Conservation (phyloP, 2,329 filamentous ascomycete genomes). For the Neocucurbitaria cava region DNA sequence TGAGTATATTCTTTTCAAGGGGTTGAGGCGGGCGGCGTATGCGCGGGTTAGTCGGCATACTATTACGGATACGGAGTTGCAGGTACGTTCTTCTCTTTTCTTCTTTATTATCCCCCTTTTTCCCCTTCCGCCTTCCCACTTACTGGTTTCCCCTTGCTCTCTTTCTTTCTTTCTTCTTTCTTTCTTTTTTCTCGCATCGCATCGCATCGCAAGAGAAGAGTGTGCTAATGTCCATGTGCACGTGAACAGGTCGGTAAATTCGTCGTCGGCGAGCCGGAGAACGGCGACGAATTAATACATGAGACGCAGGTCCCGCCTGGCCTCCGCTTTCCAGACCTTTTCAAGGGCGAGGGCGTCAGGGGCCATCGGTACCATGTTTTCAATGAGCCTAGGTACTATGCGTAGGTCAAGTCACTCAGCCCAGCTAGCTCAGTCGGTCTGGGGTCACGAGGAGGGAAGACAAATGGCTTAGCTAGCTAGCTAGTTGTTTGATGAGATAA, state of each 20-base stretch:
- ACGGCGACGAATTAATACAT: slow-evolving; percentile 69
- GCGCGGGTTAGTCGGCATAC: slow-evolving; percentile 86
- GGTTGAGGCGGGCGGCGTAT: slow-evolving; percentile 83
- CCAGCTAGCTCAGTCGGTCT: no score
- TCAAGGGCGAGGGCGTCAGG: slow-evolving; percentile 83
- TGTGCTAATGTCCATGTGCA: slow-evolving; percentile 12
- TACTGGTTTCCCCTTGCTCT: no score
- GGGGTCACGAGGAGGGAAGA: no score
- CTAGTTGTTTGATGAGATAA: no score
- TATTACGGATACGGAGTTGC: slow-evolving; percentile 96
- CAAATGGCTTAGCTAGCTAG: no score
- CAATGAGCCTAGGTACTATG: slow-evolving; percentile 64
- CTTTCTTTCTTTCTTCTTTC: no score
- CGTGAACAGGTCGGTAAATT: slow-evolving; percentile 79
- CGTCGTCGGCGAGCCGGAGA: slow-evolving; percentile 74
- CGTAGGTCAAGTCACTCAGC: no score
- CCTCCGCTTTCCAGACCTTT: slow-evolving; percentile 82
- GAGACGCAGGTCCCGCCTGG: slow-evolving; percentile 80
- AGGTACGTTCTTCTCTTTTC: slow-evolving; percentile 72
- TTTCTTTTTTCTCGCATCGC: no score
- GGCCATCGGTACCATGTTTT: slow-evolving; percentile 96
- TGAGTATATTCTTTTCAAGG: slow-evolving; percentile 97
- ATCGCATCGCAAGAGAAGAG: no score
- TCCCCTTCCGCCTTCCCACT: neutral
- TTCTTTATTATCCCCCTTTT: no score